Percentiles rank a stretch among this genome's conserved stretches.
Evolutionary conservation across 208 protist genomes (phyloP).

Genomic region (Blechomonas ayalai): DNA sequence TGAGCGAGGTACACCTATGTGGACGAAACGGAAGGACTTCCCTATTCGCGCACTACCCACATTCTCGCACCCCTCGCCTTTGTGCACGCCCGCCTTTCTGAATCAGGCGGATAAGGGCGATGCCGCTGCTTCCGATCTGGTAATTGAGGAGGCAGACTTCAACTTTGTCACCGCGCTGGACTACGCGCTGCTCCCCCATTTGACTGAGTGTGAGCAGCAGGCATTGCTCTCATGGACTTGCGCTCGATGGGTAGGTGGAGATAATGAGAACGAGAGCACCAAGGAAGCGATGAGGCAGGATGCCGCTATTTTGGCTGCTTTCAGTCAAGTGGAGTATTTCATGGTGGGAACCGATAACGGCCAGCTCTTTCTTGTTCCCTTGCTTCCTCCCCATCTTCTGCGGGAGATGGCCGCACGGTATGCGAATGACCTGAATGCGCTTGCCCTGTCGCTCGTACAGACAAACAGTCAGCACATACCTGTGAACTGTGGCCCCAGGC

Average conservation of each 20-base stretch:
- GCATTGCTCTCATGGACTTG: slow-evolving; percentile 37
- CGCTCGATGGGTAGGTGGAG: neutral
- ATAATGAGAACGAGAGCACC: neutral
- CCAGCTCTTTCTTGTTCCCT: slow-evolving; percentile 38
- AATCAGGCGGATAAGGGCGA: neutral
- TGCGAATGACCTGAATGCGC: neutral
- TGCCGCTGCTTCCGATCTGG: slow-evolving; percentile 1
- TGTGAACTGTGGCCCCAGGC: slow-evolving; percentile 32
- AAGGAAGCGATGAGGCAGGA: slow-evolving; percentile 1
- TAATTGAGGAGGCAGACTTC: slow-evolving; percentile 18
- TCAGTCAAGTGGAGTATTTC: slow-evolving; percentile 79
- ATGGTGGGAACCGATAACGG: slow-evolving; percentile 60
- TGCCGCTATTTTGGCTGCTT: slow-evolving; percentile 6
- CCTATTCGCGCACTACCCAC: too few species aligned
- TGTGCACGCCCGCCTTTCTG: slow-evolving; percentile 10
- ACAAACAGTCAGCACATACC: slow-evolving; percentile 1
- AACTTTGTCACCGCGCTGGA: slow-evolving; percentile 38
- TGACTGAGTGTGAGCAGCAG: slow-evolving; percentile 12
- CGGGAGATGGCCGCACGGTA: neutral
- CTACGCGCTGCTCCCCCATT: slow-evolving; percentile 47
- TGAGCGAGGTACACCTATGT: too few species aligned
- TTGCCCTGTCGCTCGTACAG: neutral
- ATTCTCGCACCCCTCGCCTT: too few species aligned
- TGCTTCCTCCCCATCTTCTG: slow-evolving; percentile 47
- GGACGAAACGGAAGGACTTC: too few species aligned